Conservation (phyloP, 2,329 filamentous ascomycete species). For the Fusarium phyllophilum region DNA sequence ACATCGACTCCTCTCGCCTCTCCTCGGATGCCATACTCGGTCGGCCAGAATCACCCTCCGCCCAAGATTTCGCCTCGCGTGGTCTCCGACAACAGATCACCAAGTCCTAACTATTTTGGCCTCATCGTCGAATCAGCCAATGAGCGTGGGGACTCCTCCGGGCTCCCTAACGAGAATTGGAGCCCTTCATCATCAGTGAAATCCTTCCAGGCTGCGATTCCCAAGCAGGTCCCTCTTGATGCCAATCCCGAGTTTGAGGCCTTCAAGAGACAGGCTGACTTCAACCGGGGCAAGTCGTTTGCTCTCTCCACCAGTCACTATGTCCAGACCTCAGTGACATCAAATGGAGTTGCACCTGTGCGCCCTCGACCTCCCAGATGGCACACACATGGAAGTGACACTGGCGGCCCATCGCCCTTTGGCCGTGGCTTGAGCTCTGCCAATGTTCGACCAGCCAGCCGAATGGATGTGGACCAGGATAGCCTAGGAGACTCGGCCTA, state of each 20-base stretch:
- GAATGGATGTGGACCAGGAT: conserved; percentile 59
- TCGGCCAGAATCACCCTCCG: conserved; percentile 64
- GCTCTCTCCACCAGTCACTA: conserved; percentile 61
- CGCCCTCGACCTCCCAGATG: conserved; percentile 59
- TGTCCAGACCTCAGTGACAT: conserved; percentile 46
- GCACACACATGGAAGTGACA: conserved; percentile 60
- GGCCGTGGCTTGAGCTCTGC: conserved; percentile 35
- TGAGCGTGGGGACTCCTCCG: conserved; percentile 73
- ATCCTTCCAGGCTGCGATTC: conserved; percentile 74
- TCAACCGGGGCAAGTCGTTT: conserved; percentile 60
- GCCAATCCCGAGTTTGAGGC: conserved; percentile 85
- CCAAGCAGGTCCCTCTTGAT: conserved; percentile 76
- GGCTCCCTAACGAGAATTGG: conserved; percentile 77
- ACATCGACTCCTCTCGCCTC: conserved; percentile 64
- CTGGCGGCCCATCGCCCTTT: conserved; percentile 50
- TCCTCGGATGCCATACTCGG: conserved; percentile 62
- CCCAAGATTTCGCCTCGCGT: conserved; percentile 60
- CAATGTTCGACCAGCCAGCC: conserved; percentile 38
- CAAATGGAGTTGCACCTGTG: conserved; percentile 39
- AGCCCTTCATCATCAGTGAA: conserved; percentile 76
- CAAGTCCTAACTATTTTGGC: conserved; percentile 90
- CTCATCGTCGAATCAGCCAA: conserved; percentile 71
- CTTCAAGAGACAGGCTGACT: conserved; percentile 78
- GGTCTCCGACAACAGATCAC: conserved; percentile 54
- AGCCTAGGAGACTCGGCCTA: conserved; percentile 64